Conservation (phyloP, 208 protist species). For the Leishmania gerbilli region DNA sequence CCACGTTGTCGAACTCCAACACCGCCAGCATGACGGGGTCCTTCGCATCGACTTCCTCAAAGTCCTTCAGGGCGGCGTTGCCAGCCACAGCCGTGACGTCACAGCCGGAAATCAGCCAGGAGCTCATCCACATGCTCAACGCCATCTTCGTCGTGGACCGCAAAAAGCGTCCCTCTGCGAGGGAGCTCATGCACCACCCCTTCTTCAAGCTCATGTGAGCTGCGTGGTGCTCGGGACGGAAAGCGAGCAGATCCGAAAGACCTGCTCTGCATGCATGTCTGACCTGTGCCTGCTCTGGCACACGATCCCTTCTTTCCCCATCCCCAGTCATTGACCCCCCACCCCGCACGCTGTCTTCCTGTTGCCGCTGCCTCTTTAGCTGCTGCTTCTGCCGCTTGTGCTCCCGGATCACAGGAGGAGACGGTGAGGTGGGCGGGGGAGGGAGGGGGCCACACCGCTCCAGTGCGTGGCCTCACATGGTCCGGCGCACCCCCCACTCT, state of each 20-base stretch:
- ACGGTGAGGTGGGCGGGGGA: no score
- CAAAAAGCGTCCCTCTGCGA: constrained; percentile 45
- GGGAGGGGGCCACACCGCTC: no score
- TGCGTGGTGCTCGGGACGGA: background rate
- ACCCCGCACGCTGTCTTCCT: background rate
- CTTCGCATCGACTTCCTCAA: background rate
- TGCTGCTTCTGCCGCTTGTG: background rate
- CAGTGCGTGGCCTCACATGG: no score
- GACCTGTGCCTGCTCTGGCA: no score
- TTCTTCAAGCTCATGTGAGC: constrained; percentile 32
- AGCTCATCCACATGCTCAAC: constrained; percentile 49
- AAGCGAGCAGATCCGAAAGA: background rate
- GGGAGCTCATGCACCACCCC: constrained; percentile 54
- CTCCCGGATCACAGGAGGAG: no score
- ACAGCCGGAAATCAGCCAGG: background rate
- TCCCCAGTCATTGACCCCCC: no score
- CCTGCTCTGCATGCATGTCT: no score
- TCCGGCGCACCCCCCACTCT: no score
- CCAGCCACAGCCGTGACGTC: background rate
- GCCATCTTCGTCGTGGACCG: constrained; percentile 50
- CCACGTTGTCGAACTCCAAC: background rate
- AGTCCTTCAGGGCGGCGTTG: background rate
- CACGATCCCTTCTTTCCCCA: no score
- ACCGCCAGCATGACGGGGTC: background rate
- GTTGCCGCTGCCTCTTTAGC: background rate